Evolutionary conservation across 805 yeast genomes (phyloP), one percentile per base, ranked within the genome.

Genomic region (Wickerhamomyces chaumierensis): DNA sequence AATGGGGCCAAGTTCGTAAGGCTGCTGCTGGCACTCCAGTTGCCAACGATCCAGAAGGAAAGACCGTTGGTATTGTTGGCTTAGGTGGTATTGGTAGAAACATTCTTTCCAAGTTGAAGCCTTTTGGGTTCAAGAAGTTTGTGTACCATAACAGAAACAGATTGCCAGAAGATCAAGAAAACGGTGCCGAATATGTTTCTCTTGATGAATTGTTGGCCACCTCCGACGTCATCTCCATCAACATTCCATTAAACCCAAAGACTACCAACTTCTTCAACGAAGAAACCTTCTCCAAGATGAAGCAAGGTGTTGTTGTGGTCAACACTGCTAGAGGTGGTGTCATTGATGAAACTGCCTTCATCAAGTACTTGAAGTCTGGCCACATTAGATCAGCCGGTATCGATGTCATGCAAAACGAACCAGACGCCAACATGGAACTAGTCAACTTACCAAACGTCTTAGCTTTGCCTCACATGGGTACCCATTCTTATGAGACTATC

Each of bases 291-390:
- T 53, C 60, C 18, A 73, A 78, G 58, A 77, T 82, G 83, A 87
- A 87, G 58, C 74, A 75, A 41, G 92, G 87, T 32, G 87, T 78
- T 27, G 75, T 82, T 14, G 48, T 68, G 19, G 78, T 85, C 32
- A 87, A 87, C 61, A 85, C 94, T 12, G 92, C 95, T 5, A 73
- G 96, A 52, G 96, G 96, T 16, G 81, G 90, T 3, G 76, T 87
- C 33, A 71, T 81, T 47, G 81, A 82, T 55, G 88, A 82, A 56
- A 39, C 54, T 3, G 78, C 78, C 5, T 55, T 83, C 40, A 65
- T 73, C 7, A 63, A 64, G 17, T 73, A 72, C 6, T 62, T 83
- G 47, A 71, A 76, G 48, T 55, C 63, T 3, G 88, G 88, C 15
- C 76, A 79, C 48, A 67, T 83, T 23, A 73, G 76, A 31, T 60